Base-by-base conservation (phyloP, 2,329 filamentous ascomycete species). In the Neodidymelliopsis sp. region DNA sequence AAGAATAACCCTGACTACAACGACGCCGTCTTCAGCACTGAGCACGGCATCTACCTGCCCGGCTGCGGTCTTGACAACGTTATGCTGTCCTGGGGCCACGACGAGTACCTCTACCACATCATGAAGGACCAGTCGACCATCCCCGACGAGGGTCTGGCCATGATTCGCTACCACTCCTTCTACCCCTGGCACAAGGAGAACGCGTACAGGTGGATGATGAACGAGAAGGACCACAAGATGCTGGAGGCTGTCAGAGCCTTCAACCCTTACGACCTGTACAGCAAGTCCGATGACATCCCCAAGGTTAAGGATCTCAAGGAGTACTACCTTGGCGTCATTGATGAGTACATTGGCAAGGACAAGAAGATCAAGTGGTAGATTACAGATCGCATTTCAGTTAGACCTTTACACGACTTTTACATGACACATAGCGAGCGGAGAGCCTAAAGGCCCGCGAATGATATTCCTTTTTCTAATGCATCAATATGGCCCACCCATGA, bases 101-200 rank as follows among this genome's bases (percentile, higher is more conserved):
- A 93, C 70, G 89, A 93, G 77, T 92, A 91, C 74, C 79, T 93
- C 35, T 96, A 96, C 79, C 86, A 91, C 66, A 86, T 96, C 53
- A 85, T 89, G 74, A 91, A 91, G 78, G 87, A 89, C 56, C 91
- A 96, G 79, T 87, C 83, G 37, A 87, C 79, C 0, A 80, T 96
- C 31, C 91, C 91, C 0, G 80, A 82, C 35, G 91, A 96, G 80
- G 89, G 88, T 0, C 81, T 96, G 9, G 91, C 91, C 53, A 96
- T 96, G 90, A 94, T 96, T 71, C 81, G 91, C 46, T 96, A 95
- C 75, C 91, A 96, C 76, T 90, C 86, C 5, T 96, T 96, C 76
- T 96, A 96, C 75, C 87, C 91, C 12, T 96, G 91, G 91, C 91
- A 96, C 75, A 84, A 81, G 53, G 86, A 88, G 71, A 87, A 87